Evolutionary conservation across 2,329 filamentous ascomycete species (phyloP), one percentile per base, ranked within the genome.

Genomic region (Ophiostoma fasciatum): DNA sequence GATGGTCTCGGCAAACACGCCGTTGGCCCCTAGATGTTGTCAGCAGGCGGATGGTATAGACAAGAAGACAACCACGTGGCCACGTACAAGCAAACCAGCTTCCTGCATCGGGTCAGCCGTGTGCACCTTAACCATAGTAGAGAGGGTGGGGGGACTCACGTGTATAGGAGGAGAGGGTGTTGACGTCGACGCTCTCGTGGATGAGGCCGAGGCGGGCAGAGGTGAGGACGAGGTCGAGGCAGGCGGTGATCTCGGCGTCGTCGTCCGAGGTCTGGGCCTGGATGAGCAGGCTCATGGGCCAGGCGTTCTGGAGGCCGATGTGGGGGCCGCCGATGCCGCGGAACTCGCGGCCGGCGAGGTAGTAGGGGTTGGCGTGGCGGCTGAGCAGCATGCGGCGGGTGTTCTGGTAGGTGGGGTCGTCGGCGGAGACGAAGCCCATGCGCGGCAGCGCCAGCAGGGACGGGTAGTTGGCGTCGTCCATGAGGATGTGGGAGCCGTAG

Each of bases 281-380:
- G 15, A 94, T 72, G 8, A 98, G 66, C 43, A 94, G 62, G 53
- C 82, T 90, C 85, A 98, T 96, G 0, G 90, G 90, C 90, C 90
- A 98, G 7, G 88, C 90, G 46, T 94, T 82, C 48, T 72, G 63
- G n/a, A 93, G 61, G 0, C 90, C 90, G 46, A 94, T 80, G 50
- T 75, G 74, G 7, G 71, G 72, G 5, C 71, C 90, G 48, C 90
- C 90, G 47, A 98, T 94, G 7, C 90, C 90, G 33, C 73, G 70
- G 50, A 98, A 94, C 1, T 71, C 74, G 13, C 59, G 61, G 3
- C 90, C 90, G 19, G 66, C 66, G 7, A 98, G 65, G 52, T 77
- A 96, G 54, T 94, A 98, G 0, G 90, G 90, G 51, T 98, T 98
- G 0, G 81, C 78, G 1, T 62, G 47, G 51, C 78, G 80, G 28